These are phyloP conservation scores for Rhynchospora pubera DNA, from an alignment of 176 grass and related monocot species.

Conservation along the genomic window DNA sequence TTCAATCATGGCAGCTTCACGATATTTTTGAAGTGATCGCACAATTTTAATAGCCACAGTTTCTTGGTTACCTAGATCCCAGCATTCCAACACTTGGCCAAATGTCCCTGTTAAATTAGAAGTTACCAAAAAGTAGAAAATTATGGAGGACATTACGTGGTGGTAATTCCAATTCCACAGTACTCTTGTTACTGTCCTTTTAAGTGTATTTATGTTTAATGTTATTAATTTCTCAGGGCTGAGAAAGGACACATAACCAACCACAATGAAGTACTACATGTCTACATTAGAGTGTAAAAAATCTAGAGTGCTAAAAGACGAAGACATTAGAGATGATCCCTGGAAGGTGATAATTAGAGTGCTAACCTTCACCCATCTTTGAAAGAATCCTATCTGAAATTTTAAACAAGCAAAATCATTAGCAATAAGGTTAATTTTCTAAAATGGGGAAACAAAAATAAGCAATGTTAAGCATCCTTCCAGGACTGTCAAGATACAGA, in stretches of 20 bases:
- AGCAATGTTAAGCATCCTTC: not conserved
- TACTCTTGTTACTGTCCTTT: not conserved
- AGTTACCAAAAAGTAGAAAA: not conserved
- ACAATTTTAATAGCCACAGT: constrained; percentile 89
- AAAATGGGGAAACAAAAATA: not conserved
- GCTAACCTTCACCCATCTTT: constrained; percentile 99
- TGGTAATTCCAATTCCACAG: not conserved
- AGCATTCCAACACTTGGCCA: constrained; percentile 98
- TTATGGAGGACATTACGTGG: not conserved
- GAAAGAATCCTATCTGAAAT: constrained; percentile 92
- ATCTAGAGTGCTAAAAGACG: not conserved
- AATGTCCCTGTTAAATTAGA: constrained; percentile 61
- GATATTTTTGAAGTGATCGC: constrained; percentile 85
- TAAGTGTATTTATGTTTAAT: not conserved
- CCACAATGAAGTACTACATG: not conserved
- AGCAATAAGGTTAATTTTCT: not conserved
- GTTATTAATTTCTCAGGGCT: not conserved
- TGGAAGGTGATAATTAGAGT: not conserved
- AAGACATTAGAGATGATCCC: not conserved
- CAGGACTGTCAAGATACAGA: constrained; percentile 1
- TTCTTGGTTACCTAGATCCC: constrained; percentile 92
- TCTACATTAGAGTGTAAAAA: not conserved
- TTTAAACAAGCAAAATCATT: constrained; percentile 18
- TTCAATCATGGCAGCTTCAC: constrained; percentile 99
- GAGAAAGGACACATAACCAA: not conserved